A percentile compares a stretch with the other conserved stretches of the same genome.
Conservation (phyloP, 2,329 filamentous ascomycete genomes). For the Thelonectria rubi region DNA sequence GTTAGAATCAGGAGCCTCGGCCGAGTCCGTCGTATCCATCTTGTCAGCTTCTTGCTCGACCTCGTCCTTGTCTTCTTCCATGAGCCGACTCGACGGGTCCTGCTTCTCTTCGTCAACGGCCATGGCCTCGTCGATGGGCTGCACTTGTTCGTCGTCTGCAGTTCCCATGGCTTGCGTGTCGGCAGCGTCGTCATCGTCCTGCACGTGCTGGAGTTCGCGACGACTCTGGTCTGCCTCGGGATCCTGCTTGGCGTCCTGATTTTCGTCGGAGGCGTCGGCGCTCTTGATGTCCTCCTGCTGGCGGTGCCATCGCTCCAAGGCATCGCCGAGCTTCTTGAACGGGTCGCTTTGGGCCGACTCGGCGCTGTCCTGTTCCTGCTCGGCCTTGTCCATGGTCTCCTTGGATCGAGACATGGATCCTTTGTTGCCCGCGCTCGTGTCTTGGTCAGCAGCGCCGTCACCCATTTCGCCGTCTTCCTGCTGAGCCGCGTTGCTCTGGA, state of each 20-base stretch:
- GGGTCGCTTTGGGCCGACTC: slow-evolving; percentile 67
- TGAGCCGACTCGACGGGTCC: slow-evolving; percentile 55
- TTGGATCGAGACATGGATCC: slow-evolving; percentile 62
- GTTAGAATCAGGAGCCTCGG: slow-evolving; percentile 51
- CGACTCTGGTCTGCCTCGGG: slow-evolving; percentile 67
- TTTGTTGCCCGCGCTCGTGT: slow-evolving; percentile 70
- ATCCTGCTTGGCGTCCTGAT: slow-evolving; percentile 56
- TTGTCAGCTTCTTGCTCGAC: slow-evolving; percentile 57
- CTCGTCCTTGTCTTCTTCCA: slow-evolving; percentile 64
- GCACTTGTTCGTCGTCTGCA: slow-evolving; percentile 86
- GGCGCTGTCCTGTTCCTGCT: slow-evolving; percentile 55
- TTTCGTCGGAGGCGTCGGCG: slow-evolving; percentile 53
- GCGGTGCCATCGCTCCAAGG: slow-evolving; percentile 90
- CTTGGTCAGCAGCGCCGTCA: slow-evolving; percentile 70
- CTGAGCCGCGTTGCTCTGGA: slow-evolving; percentile 68
- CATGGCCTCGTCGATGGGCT: slow-evolving; percentile 87
- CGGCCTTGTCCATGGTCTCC: slow-evolving; percentile 58
- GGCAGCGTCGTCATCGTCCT: slow-evolving; percentile 81
- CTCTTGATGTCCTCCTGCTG: slow-evolving; percentile 85
- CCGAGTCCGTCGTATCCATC: slow-evolving; percentile 51
- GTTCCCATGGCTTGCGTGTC: slow-evolving; percentile 92
- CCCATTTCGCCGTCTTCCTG: slow-evolving; percentile 73
- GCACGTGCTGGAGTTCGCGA: slow-evolving; percentile 92
- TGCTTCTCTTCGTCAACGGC: slow-evolving; percentile 78
- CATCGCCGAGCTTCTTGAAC: slow-evolving; percentile 94